Conservation (phyloP, 495 filamentous ascomycete species). For the Apodospora peruviana region DNA sequence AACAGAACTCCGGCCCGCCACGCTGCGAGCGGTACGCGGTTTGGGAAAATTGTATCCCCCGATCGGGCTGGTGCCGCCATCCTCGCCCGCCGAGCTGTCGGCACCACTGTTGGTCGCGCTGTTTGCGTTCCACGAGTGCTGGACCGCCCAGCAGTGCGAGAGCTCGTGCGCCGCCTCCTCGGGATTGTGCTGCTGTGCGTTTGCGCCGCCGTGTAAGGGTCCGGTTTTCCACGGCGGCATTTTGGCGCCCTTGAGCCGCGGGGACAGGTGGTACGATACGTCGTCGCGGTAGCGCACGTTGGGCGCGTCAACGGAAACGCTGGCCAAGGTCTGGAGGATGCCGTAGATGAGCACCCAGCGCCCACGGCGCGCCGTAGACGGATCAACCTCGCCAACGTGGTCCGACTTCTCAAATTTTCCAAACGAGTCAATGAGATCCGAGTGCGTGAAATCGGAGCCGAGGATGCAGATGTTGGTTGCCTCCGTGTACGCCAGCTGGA, state of each 20-base stretch:
- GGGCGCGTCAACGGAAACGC: constrained; percentile 60
- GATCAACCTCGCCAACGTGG: constrained; percentile 42
- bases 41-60: constrained; percentile 27
- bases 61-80: neutral
- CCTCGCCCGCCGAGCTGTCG: constrained; percentile 28
- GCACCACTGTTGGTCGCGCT: constrained; percentile 18
- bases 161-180: constrained; percentile 51
- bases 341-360: constrained; percentile 73
- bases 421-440: constrained; percentile 3
- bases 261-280: constrained; percentile 60
- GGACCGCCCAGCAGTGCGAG: constrained; percentile 57
- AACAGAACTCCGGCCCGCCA: constrained; percentile 22
- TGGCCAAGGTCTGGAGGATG: constrained; percentile 62
- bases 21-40: constrained; percentile 17
- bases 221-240: constrained; percentile 55
- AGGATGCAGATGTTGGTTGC: constrained; percentile 53
- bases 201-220: neutral
- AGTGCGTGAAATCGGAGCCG: constrained; percentile 1
- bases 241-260: constrained; percentile 47
- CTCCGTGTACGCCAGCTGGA: constrained; percentile 59
- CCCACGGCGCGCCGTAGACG: constrained; percentile 54
- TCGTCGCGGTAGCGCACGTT: constrained; percentile 53
- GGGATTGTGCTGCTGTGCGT: constrained; percentile 1
- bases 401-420: constrained; percentile 59
- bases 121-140: constrained; percentile 37